Percentiles rank a stretch among this genome's conserved stretches.
Evolutionary conservation across 148 eudicot genomes (phyloP).

Genomic region (Spergularia bocconei): DNA sequence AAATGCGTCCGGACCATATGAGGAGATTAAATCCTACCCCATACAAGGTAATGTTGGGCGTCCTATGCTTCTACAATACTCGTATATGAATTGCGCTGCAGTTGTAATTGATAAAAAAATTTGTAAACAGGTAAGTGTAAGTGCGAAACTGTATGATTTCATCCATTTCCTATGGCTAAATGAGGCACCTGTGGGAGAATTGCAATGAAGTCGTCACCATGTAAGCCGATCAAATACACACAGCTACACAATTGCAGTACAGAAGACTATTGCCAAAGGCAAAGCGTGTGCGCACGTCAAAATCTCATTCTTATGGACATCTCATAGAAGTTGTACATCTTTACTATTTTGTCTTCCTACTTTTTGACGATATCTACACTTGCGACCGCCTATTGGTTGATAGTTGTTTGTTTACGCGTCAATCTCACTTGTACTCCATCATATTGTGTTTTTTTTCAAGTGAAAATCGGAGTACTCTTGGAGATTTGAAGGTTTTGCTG

Average conservation of each 20-base stretch:
- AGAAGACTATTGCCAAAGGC: conserved; percentile 1
- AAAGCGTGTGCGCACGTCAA: not conserved
- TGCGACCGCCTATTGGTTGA: too few relatives aligned
- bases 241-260: not conserved
- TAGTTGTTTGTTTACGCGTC: too few relatives aligned
- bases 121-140: conserved; percentile 63
- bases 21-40: conserved; percentile 94
- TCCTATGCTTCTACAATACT: not conserved
- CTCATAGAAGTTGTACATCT: not conserved
- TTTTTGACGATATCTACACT: not conserved
- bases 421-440: too few relatives aligned
- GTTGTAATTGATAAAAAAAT: not conserved
- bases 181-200: conserved; percentile 86
- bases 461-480: too few relatives aligned
- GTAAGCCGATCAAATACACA: conserved; percentile 1
- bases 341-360: not conserved
- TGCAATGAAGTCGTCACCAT: conserved; percentile 41
- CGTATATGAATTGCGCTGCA: not conserved
- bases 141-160: conserved; percentile 65
- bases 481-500: too few relatives aligned
- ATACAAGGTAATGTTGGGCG: conserved; percentile 59
- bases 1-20: conserved; percentile 96
- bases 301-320: not conserved
- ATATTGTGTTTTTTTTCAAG: too few relatives aligned
- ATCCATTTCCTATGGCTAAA: conserved; percentile 83